Percentiles rank a stretch among this genome's conserved stretches.
Conservation (phyloP, 1,284 basidiomycete genomes). For the Cystobasidiaceae sp. region DNA sequence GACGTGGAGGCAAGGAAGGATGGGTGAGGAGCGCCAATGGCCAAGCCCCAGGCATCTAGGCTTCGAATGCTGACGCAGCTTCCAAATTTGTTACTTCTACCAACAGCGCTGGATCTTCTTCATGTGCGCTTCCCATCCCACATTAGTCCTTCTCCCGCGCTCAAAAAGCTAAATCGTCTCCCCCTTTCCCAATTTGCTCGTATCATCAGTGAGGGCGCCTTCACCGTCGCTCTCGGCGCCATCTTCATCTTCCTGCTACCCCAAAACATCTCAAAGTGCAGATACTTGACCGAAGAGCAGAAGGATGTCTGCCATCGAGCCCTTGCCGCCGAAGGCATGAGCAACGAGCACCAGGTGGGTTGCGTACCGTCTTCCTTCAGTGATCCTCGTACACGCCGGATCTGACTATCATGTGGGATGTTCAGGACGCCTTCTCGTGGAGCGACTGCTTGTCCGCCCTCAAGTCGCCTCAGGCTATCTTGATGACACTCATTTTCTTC, state of each 20-base stretch:
- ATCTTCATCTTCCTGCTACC: constrained; percentile 35
- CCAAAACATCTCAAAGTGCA: constrained; percentile 10
- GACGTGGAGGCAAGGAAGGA: constrained; percentile 44
- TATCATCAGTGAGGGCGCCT: constrained; percentile 35
- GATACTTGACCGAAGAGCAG: constrained; percentile 35
- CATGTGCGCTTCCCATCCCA: constrained; percentile 7
- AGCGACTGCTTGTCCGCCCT: constrained; percentile 13
- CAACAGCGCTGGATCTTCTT: constrained; percentile 29
- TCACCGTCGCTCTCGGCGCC: constrained; percentile 35
- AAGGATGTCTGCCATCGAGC: constrained; percentile 30
- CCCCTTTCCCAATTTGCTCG: too few species aligned
- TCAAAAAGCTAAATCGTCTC: background rate
- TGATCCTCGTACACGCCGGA: too few species aligned
- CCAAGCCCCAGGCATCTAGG: background rate
- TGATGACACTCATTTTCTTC: constrained; percentile 35
- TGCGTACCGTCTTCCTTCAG: too few species aligned
- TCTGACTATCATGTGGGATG: too few species aligned
- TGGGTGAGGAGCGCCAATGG: constrained; percentile 39
- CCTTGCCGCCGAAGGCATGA: constrained; percentile 31
- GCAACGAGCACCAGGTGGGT: constrained; percentile 14
- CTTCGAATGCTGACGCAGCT: background rate
- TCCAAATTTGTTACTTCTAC: background rate
- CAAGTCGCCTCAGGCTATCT: constrained; percentile 34
- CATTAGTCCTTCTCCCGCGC: constrained; percentile 5
- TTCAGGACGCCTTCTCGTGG: constrained; percentile 34